phyloP scores from a whole-genome alignment of 148 eudicot species.

The Silene uniflora region DNA sequence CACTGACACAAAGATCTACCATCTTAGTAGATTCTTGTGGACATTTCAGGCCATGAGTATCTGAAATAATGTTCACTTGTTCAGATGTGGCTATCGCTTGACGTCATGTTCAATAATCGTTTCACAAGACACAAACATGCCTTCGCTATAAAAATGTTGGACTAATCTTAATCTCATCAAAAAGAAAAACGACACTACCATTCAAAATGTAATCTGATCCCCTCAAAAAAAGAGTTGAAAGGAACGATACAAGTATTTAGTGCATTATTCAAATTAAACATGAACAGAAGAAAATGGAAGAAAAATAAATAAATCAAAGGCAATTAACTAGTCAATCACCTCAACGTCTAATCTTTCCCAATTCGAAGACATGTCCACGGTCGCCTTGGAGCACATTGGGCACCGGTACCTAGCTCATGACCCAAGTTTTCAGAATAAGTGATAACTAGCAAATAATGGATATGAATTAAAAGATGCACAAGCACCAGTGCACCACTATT shows the following conservation, averaged over 20 bases:
- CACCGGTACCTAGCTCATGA: slow-evolving; percentile 66
- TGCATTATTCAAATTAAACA: neutral
- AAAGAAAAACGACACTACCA: neutral
- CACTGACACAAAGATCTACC: neutral
- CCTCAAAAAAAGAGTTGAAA: neutral
- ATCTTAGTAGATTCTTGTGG: neutral
- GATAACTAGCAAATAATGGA: neutral
- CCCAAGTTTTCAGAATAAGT: neutral
- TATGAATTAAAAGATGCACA: neutral
- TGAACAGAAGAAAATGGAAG: neutral
- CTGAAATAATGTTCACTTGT: neutral
- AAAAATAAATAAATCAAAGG: neutral
- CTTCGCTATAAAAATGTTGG: neutral
- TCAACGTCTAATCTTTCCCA: slow-evolving; percentile 74
- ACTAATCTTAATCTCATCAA: neutral
- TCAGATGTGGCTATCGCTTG: neutral
- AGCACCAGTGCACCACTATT: neutral
- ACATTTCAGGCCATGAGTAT: neutral
- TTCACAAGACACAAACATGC: neutral
- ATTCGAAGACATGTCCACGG: slow-evolving; percentile 44
- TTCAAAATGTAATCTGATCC: neutral
- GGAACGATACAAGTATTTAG: neutral
- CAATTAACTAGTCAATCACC: slow-evolving; percentile 32
- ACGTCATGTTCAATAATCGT: neutral
- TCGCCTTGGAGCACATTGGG: slow-evolving; percentile 80